Conservation (phyloP, 306 rosid genomes). For the Macrotyloma uniflorum region DNA sequence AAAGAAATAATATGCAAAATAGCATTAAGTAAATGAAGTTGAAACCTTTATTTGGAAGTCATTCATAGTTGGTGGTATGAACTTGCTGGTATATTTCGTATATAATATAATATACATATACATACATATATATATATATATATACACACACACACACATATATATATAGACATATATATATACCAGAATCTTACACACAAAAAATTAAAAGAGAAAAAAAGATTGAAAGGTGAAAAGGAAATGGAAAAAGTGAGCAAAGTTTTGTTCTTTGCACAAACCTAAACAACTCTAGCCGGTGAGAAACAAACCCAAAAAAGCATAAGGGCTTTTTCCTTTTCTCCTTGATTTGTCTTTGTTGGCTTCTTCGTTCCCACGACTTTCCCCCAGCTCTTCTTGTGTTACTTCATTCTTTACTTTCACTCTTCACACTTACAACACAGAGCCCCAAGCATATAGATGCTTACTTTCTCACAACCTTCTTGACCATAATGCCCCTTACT, state of each 20-base stretch:
- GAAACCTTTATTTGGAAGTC: slow-evolving; percentile 32
- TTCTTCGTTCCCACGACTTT: slow-evolving; percentile 58
- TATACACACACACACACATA: no score
- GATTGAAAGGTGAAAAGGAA: slow-evolving; percentile 47
- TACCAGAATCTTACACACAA: slow-evolving; percentile 30
- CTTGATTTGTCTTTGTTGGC: slow-evolving; percentile 46
- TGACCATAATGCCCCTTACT: slow-evolving; percentile 47
- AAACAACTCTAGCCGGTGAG: slow-evolving; percentile 51
- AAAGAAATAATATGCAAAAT: slow-evolving; percentile 33
- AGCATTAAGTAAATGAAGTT: slow-evolving; percentile 50
- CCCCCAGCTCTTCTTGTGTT: slow-evolving; percentile 42
- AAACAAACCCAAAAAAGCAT: slow-evolving; percentile 65
- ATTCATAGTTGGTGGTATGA: slow-evolving; percentile 37
- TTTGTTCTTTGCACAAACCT: slow-evolving; percentile 57
- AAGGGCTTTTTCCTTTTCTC: slow-evolving; percentile 53
- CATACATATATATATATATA: no score
- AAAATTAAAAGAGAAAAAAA: neutral
- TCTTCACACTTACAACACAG: slow-evolving; percentile 1
- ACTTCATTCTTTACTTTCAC: slow-evolving; percentile 39
- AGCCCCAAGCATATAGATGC: slow-evolving; percentile 11
- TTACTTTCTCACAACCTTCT: neutral
- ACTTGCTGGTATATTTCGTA: slow-evolving; percentile 23
- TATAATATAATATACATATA: no score
- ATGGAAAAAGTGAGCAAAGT: slow-evolving; percentile 50
- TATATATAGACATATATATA: neutral